phyloP scores from a whole-genome alignment of 2,329 filamentous ascomycete species.

The Chrysoporthe cubensis region DNA sequence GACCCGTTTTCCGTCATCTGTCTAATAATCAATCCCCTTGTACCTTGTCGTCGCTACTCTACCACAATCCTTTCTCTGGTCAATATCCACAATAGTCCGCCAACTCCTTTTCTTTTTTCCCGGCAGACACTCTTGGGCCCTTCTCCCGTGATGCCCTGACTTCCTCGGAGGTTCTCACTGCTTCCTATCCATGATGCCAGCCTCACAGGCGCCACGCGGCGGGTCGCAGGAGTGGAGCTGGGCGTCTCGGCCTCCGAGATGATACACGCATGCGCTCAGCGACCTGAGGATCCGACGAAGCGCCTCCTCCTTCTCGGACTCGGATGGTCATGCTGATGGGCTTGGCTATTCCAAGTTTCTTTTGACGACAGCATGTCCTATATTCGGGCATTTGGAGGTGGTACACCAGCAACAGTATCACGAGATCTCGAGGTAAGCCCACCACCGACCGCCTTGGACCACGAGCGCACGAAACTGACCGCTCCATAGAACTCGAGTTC shows the following conservation, averaged over 20 bases:
- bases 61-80: slow-evolving; percentile 12
- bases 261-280: neutral
- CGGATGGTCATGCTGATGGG: neutral
- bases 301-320: neutral
- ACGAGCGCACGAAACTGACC: slow-evolving; percentile 12
- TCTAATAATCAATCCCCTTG: slow-evolving; percentile 15
- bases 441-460: neutral
- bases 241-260: slow-evolving; percentile 11
- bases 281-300: neutral
- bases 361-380: neutral
- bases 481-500: neutral
- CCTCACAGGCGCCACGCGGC: neutral
- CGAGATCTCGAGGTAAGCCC: slow-evolving; percentile 17
- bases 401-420: neutral
- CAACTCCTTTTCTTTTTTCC: neutral
- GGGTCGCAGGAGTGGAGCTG: slow-evolving; percentile 4
- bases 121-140: no score
- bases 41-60: slow-evolving; percentile 10
- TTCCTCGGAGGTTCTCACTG: neutral
- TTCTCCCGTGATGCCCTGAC: neutral
- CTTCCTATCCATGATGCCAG: neutral
- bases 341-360: neutral
- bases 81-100: slow-evolving; percentile 15
- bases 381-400: no score
- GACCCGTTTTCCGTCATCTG: slow-evolving; percentile 6